Evolutionary conservation across 768 basidiomycete species (phyloP).

Genomic region (Tricholomella constricta): DNA sequence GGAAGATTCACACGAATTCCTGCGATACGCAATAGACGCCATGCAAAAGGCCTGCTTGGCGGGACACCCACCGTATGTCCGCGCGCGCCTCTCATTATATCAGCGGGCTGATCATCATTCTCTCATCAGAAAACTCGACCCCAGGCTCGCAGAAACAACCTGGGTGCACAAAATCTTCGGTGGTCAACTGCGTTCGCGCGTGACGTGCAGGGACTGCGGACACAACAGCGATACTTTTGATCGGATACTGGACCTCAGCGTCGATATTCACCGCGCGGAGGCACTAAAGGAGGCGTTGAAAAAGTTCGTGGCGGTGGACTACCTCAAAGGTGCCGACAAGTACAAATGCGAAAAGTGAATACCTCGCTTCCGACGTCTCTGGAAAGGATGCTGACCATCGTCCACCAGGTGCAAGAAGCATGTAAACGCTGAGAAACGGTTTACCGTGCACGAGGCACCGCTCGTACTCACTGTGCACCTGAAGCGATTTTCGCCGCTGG

Average conservation of each 20-base stretch:
- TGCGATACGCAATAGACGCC: slow-evolving; percentile 91
- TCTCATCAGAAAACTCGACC: slow-evolving; percentile 63
- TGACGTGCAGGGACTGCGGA: slow-evolving; percentile 78
- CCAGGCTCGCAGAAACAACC: slow-evolving; percentile 77
- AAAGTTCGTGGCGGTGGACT: slow-evolving; percentile 81
- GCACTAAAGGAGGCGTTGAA: slow-evolving; percentile 72
- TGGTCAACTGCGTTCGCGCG: slow-evolving; percentile 87
- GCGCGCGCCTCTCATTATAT: not conserved
- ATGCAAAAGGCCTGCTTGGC: slow-evolving; percentile 83
- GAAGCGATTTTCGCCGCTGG: slow-evolving; percentile 91
- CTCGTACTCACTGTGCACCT: slow-evolving; percentile 88
- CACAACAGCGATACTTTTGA: slow-evolving; percentile 97
- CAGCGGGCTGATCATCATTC: slow-evolving; percentile 1
- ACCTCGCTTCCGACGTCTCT: not conserved
- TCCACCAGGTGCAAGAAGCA: slow-evolving; percentile 81
- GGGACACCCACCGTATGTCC: slow-evolving; percentile 67
- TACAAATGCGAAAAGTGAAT: slow-evolving; percentile 98
- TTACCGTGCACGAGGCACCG: slow-evolving; percentile 88
- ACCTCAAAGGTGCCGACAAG: slow-evolving; percentile 87
- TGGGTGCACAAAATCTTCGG: slow-evolving; percentile 97
- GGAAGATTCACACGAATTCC: slow-evolving; percentile 97
- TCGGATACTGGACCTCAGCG: slow-evolving; percentile 88
- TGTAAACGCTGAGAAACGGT: slow-evolving; percentile 88
- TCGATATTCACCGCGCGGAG: slow-evolving; percentile 75
- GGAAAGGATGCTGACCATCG: not conserved